These are phyloP conservation scores for Obba rivulosa DNA, from an alignment of 768 basidiomycete species.

Conservation along the genomic window DNA sequence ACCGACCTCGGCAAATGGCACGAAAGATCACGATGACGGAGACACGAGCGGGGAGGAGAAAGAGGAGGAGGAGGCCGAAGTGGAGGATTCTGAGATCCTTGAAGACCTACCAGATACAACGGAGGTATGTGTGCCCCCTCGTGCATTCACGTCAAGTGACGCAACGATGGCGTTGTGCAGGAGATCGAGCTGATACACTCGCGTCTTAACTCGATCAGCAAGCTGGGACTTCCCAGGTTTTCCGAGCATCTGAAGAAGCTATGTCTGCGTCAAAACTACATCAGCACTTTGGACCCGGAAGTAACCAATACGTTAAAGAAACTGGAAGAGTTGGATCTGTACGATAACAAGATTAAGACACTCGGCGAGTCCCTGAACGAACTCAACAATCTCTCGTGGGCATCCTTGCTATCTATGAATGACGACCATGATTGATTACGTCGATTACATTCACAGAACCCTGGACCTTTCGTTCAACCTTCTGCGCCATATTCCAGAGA, in stretches of 20 bases:
- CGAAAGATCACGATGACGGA: conserved; percentile 24
- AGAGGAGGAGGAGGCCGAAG: conserved; percentile 22
- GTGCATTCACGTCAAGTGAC: background rate
- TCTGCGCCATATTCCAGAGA: conserved; percentile 63
- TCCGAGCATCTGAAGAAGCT: conserved; percentile 60
- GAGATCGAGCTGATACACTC: conserved; percentile 85
- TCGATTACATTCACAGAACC: conserved; percentile 41
- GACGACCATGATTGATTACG: background rate
- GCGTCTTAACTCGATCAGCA: conserved; percentile 61
- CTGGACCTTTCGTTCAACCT: conserved; percentile 97
- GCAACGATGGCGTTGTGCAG: conserved; percentile 33
- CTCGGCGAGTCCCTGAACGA: conserved; percentile 62
- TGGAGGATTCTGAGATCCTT: conserved; percentile 50
- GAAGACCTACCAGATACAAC: conserved; percentile 80
- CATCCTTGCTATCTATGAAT: conserved; percentile 2
- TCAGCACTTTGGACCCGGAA: conserved; percentile 66
- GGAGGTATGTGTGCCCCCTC: conserved; percentile 45
- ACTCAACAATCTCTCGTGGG: conserved; percentile 53
- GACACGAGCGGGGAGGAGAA: conserved; percentile 52
- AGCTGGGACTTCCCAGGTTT: conserved; percentile 72
- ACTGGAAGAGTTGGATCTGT: conserved; percentile 89
- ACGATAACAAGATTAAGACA: conserved; percentile 89
- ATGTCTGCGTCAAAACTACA: conserved; percentile 83
- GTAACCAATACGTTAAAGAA: conserved; percentile 60
- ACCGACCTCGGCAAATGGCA: background rate